phyloP scores from a whole-genome alignment of 306 rosid genomes.

The Ziziphus jujuba region DNA sequence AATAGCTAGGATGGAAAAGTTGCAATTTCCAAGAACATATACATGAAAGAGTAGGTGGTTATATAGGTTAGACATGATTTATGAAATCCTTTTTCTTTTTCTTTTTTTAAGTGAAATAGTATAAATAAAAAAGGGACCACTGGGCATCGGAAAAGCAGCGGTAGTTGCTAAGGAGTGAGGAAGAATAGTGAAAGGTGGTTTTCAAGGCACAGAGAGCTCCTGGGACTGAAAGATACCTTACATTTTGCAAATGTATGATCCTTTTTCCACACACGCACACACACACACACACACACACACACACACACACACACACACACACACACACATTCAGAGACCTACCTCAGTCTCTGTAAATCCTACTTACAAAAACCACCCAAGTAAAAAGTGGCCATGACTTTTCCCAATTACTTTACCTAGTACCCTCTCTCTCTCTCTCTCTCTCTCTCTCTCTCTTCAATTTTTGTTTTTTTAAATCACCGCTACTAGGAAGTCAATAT shows the following conservation, averaged over 20 bases:
- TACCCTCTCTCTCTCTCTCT: too few relatives aligned
- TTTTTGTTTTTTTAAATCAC: too few relatives aligned
- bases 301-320: neutral
- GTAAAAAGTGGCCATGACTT: neutral
- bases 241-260: neutral
- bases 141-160: neutral
- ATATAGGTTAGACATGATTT: too few relatives aligned
- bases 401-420: too few relatives aligned
- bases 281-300: neutral
- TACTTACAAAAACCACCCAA: neutral
- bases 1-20: too few relatives aligned
- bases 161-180: too few relatives aligned
- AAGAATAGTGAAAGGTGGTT: slow-evolving; percentile 9
- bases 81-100: too few relatives aligned
- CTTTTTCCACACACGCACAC: slow-evolving; percentile 3
- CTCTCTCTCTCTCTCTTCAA: too few relatives aligned
- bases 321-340: neutral
- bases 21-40: too few relatives aligned
- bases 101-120: too few relatives aligned
- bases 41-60: too few relatives aligned
- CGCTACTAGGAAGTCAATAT: too few relatives aligned
- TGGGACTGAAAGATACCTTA: slow-evolving; percentile 36
- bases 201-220: slow-evolving; percentile 24
- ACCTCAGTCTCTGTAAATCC: neutral
- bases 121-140: neutral